Evolutionary conservation across 768 basidiomycete genomes (phyloP), one percentile per base, ranked within the genome.

Genomic region (Amanita phalloides): DNA sequence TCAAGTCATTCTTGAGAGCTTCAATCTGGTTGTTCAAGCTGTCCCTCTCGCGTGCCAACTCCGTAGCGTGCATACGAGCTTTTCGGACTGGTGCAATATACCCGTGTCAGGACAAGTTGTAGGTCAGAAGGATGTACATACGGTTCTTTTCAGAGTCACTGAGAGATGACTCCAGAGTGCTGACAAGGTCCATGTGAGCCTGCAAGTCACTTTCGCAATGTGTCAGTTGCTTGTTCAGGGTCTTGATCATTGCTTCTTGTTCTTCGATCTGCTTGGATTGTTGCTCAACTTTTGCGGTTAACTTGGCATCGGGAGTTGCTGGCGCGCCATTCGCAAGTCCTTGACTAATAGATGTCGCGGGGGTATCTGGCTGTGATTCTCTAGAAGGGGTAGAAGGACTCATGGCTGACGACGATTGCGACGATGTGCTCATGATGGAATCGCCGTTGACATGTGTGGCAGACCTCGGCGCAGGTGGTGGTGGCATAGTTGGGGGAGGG

Each of bases 71-170:
- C 82, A 91, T 85, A 35, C 92, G 88, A 5, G 91, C 86, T 68
- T 95, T 95, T 54, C 93, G 88, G 51, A 95, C 89, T 92, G 60
- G 32, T 51, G 28, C 30, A 39, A 45, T 51, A 20, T 41, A 38
- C 21, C 20, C 4, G 10, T 53, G 56, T 35, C 57, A 45, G 45
- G 14, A 49, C 47, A 23, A 26, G 28, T 46, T 41, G 45, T 38
- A 42, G 28, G 13, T 6, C n/a, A 48, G 42, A 28, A 23, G 23
- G 54, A 49, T 44, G 52, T 33, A 79, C 90, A 69, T 66, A 92
- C 90, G 72, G 61, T 92, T 93, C 66, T 95, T 90, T 71, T 95
- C 93, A 20, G 90, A 89, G 60, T 95, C 92, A 46, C 86, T 86
- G 11, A 95, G 74, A 5, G 89, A 90, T 41, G 83, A 78, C 68